Conservation (phyloP, 176 grass and related monocot species). For the Pontederia crassipes region DNA sequence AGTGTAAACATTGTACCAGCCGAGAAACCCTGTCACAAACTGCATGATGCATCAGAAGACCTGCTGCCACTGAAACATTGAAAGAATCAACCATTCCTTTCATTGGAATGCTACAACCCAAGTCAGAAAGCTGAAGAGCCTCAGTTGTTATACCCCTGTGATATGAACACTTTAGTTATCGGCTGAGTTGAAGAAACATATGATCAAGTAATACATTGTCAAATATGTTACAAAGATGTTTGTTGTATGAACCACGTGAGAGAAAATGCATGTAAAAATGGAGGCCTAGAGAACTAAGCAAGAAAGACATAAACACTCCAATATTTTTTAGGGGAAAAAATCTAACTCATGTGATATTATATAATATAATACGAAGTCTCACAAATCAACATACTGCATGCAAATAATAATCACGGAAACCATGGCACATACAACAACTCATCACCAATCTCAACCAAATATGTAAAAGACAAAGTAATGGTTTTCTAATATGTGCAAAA, state of each 20-base stretch:
- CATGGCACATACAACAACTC: too few relatives aligned
- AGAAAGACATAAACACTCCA: too few relatives aligned
- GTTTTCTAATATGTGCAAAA: too few relatives aligned
- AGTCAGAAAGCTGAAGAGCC: slow-evolving; percentile 52
- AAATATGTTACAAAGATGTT: neutral
- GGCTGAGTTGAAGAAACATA: neutral
- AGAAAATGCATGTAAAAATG: neutral
- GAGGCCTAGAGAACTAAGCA: too few relatives aligned
- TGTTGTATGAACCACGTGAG: slow-evolving; percentile 4
- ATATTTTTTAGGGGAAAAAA: too few relatives aligned
- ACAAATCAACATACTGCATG: too few relatives aligned
- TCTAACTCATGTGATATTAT: too few relatives aligned
- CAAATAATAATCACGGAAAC: too few relatives aligned
- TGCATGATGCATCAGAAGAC: slow-evolving; percentile 97
- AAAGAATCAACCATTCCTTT: slow-evolving; percentile 99
- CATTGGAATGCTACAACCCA: slow-evolving; percentile 94
- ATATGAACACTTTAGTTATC: slow-evolving; percentile 19
- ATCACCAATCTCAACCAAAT: too few relatives aligned
- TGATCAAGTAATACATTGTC: neutral
- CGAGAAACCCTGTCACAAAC: slow-evolving; percentile 72
- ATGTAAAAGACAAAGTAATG: too few relatives aligned
- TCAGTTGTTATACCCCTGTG: slow-evolving; percentile 82
- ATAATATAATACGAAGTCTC: too few relatives aligned
- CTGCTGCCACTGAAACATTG: slow-evolving; percentile 96
- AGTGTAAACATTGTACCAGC: slow-evolving; percentile 36